Percentiles rank a stretch among this genome's conserved stretches.
Conservation (phyloP, 2,329 filamentous ascomycete genomes). For the Exserohilum turcica region DNA sequence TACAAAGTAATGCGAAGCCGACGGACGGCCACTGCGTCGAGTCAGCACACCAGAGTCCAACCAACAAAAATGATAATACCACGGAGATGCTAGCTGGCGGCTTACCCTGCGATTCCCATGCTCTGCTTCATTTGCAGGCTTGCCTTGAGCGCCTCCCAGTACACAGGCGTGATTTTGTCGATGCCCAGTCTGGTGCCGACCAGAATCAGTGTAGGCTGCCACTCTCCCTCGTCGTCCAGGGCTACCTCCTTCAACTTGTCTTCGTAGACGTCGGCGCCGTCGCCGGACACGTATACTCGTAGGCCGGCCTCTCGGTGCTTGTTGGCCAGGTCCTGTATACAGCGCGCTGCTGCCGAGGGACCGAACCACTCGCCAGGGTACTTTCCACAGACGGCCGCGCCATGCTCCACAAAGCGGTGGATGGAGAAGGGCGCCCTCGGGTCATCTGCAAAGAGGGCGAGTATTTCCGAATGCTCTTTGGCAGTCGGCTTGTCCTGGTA, state of each 20-base stretch:
- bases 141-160: constrained; percentile 90
- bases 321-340: constrained; percentile 82
- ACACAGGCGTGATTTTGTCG: constrained; percentile 90
- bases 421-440: constrained; percentile 88
- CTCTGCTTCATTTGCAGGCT: constrained; percentile 87
- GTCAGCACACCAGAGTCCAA: constrained; percentile 11
- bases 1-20: constrained; percentile 81
- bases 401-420: constrained; percentile 89
- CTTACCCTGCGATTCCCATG: constrained; percentile 92
- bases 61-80: background rate
- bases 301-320: constrained; percentile 66
- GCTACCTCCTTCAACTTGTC: constrained; percentile 83
- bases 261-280: constrained; percentile 91
- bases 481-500: constrained; percentile 57
- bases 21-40: constrained; percentile 76
- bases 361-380: constrained; percentile 98
- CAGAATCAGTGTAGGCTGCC: constrained; percentile 85
- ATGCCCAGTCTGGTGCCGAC: constrained; percentile 89
- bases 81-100: background rate
- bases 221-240: constrained; percentile 66
- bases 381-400: constrained; percentile 85
- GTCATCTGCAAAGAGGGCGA: constrained; percentile 86
- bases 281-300: constrained; percentile 85
- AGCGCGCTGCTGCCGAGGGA: constrained; percentile 91
- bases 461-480: constrained; percentile 69